phyloP scores from a whole-genome alignment of 495 filamentous ascomycete genomes.

The Chaetomidium leptoderma region DNA sequence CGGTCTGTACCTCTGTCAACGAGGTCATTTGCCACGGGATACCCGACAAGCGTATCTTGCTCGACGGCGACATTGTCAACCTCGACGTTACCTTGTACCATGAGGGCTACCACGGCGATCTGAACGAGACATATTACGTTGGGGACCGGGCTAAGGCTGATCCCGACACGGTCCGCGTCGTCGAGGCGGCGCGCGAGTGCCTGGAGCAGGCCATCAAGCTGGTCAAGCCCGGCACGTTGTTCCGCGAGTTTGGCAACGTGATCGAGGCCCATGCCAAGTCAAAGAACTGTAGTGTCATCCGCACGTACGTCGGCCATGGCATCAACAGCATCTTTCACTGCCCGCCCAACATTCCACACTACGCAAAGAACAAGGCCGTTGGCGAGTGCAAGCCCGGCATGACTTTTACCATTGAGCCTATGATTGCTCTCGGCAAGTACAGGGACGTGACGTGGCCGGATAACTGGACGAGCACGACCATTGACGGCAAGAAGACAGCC shows the following conservation, averaged over 20 bases:
- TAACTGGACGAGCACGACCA: conserved; percentile 82
- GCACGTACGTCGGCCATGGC: conserved; percentile 86
- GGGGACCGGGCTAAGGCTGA: conserved; percentile 71
- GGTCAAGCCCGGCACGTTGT: conserved; percentile 81
- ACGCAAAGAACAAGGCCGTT: conserved; percentile 86
- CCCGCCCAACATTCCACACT: conserved; percentile 81
- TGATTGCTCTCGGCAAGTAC: conserved; percentile 79
- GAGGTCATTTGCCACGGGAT: conserved; percentile 97
- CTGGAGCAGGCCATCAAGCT: conserved; percentile 76
- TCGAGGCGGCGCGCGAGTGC: conserved; percentile 77
- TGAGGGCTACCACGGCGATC: conserved; percentile 79
- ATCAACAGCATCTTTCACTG: conserved; percentile 83
- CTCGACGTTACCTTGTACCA: conserved; percentile 87
- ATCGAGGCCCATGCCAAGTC: conserved; percentile 85
- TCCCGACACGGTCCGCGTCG: conserved; percentile 75
- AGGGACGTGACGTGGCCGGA: conserved; percentile 85
- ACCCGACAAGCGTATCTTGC: conserved; percentile 69
- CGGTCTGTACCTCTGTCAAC: conserved; percentile 91
- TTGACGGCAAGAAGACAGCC: conserved; percentile 75
- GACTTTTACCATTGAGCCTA: conserved; percentile 92
- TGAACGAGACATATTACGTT: conserved; percentile 92
- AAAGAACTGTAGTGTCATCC: conserved; percentile 73
- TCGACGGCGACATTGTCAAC: conserved; percentile 86
- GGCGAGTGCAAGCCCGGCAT: conserved; percentile 82
- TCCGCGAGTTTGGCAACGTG: conserved; percentile 76